Base-by-base conservation (phyloP, 345 rosid genomes). In the Brassica cretica region DNA sequence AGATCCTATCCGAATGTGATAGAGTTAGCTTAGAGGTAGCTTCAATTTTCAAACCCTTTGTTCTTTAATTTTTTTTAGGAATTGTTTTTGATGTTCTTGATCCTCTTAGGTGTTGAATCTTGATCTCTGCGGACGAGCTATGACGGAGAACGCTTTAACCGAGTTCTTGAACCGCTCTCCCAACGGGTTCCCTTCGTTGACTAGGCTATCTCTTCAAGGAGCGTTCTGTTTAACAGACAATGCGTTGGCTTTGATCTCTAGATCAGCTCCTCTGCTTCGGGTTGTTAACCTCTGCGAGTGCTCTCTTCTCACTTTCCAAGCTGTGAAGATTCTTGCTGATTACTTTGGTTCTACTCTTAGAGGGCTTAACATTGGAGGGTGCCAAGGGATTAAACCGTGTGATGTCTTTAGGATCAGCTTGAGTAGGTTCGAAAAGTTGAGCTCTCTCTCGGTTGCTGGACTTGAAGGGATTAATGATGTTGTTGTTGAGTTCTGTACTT, bases 361-460 rank as follows among this genome's bases (percentile, higher is more conserved):
- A 60, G 92, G 83, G 67, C 85, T 88, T 30, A 78, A 80, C 56
- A 75, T 84, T 15, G 92, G 78, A 74, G 85, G 84, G 11, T 88
- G 92, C 56, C 84, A 76, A 25, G 69, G 79, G 67, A 76, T 88
- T 15, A 76, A 83, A 49, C 77, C 70, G 29, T 65, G 66, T 75
- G 1, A 16, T 66, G 78, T 70, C 29, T 78, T 87, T 61, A 78
- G 3, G 24, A n/a, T 62, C 21, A 71, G 84, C 70, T 19, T 88
- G 63, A 74, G 39, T 76, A 76, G 70, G 73, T 77, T 85, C 19
- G 33, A 64, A 32, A 41, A 16, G 62, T 19, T 88, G 66, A 84
- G 73, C 53, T 83, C 80, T 66, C 76, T 88, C 64, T 88, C 90
- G 2, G 72, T 87, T 68, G 80, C 85, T 1, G 78, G 87, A 19